Base-by-base conservation (phyloP, 1,284 basidiomycete species). In the Takashimella tepidaria region DNA sequence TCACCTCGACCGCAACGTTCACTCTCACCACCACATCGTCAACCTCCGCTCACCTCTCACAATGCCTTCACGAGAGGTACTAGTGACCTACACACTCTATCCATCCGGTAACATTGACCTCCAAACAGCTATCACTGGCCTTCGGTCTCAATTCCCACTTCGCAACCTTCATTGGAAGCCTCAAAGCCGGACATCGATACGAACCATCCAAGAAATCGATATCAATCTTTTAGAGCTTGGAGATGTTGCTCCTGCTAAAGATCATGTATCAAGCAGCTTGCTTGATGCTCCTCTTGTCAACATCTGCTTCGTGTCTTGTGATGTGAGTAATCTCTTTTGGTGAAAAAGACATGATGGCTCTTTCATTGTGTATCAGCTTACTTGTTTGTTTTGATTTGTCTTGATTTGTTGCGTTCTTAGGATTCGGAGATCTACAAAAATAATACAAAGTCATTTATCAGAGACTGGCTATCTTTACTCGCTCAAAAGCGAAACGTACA, bases 121-220 rank as follows among this genome's bases (percentile, higher is more conserved):
- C 23, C 63, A 59, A 10, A 84, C 87, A 65, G 81, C 90, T 23
- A 79, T 84, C 59, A 76, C 78, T 20, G 84, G 84, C 3, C 78
- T 90, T 50, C 76, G 78, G 24, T 80, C 81, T 0, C 91, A 92
- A 64, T 77, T 95, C 11, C 92, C 92, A 0, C 78, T 97, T 49
- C 84, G 86, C 50, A 92, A 87, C 73, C 80, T 96, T 20, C 89
- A 95, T 72, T 96, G 93, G 92, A 92, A 88, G 72, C 82, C 88
- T 24, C 64, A 76, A 4, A 81, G 83, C 3, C 80, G 84, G 49
- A 81, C 86, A 2, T 83, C 83, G 4, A 79, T 92, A 42, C 81
- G 88, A 56, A 93, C 89, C 1, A 90, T 97, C 47, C 89, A 92
- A 67, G 85, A 89, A 60, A 80, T 95, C n/a, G 81, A 86, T 54